Base-by-base conservation (phyloP, 2,329 filamentous ascomycete genomes). In the Trichoderma semiorbis region DNA sequence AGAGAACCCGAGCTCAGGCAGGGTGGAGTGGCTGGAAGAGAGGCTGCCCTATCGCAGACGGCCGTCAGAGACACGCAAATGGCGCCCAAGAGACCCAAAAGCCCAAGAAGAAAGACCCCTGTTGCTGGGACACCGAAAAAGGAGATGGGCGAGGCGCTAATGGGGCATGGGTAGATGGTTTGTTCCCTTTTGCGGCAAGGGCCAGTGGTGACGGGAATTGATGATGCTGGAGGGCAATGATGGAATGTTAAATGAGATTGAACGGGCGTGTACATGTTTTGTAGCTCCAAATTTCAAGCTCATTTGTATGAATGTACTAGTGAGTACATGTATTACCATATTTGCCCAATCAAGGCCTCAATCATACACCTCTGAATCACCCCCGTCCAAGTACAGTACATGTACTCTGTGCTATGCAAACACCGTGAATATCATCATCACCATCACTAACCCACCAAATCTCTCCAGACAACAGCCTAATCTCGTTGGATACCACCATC, bases 101-200 rank as follows among this genome's bases (percentile, higher is more conserved):
- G 26, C 30, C 28, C 21, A 28, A 26, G 26, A 39, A 30, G 28
- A 65, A 55, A 14, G 18, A 53, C 30, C 68, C 68, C 68, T 70
- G 68, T 64, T 64, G 68, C 68, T 57, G 57, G 68, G 68, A 50
- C 43, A 47, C 68, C 68, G 43, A 64, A 64, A 70, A 63, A 61
- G 68, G 68, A 70, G 68, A 57, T 70, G 60, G 68, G 60, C 39
- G 55, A 69, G 57, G 39, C 67, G 67, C 67, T 69, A 69, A 43
- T 30, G 14, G 28, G 47, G 28, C 12, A 32, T 26, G n/a, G n/a
- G 16, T 58, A 21, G 18, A 34, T 34, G 14, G 32, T 26, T 26
- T 53, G 39, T 50, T 61, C 28, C 66, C 66, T 50, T 16, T 50
- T 61, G 26, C 28, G 67, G 65, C 34, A 58, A 68, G 50, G 65